Base-by-base conservation (phyloP, 2,329 filamentous ascomycete genomes). In the Fonsecaea pugnacius region DNA sequence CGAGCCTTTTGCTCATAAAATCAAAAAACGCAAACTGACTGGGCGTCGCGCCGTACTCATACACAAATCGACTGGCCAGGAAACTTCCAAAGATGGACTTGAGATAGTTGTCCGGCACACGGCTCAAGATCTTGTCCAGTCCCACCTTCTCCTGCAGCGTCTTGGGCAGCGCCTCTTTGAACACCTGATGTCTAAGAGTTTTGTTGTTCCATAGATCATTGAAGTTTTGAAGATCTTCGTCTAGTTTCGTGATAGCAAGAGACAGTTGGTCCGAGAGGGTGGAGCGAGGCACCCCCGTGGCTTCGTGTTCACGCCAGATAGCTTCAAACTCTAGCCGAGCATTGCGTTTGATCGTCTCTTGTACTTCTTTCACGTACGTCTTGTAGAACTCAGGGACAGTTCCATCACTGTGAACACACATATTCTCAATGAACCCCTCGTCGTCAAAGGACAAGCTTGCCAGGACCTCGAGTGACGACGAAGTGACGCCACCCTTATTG, bases 21-120 rank as follows among this genome's bases (percentile, higher is more conserved):
- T 96, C 92, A 79, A 96, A 99, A 84, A 99, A 99, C 43, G 94
- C 92, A 81, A 99, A 98, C 74, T 97, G 94, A 81, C 90, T 95
- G 4, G 95, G 93, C 70, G 87, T 89, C 76, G 92, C 93, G 73
- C 95, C 95, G 76, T 94, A 95, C 77, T 96, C 88, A 78, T 99
- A 99, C 46, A 99, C 92, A 76, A 99, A 99, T 50, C 95, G 90
- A 74, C 91, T 96, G 55, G 95, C 94, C 70, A 99, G 84, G 79
- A 94, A 97, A 76, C 91, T 96, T 71, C 95, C 95, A 75, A 99
- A 99, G 76, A 99, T 98, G 70, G 93, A 90, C 70, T 92, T 87
- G 68, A 99, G 86, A 76, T 99, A 99, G 71, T 88, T 89, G 67
- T 96, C 91, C 0, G 95, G 95, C 24, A 99, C 87, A 70, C 95